Evolutionary conservation across 2,329 filamentous ascomycete species (phyloP), one percentile per base, ranked within the genome.

Genomic region (Botrytis medusae): DNA sequence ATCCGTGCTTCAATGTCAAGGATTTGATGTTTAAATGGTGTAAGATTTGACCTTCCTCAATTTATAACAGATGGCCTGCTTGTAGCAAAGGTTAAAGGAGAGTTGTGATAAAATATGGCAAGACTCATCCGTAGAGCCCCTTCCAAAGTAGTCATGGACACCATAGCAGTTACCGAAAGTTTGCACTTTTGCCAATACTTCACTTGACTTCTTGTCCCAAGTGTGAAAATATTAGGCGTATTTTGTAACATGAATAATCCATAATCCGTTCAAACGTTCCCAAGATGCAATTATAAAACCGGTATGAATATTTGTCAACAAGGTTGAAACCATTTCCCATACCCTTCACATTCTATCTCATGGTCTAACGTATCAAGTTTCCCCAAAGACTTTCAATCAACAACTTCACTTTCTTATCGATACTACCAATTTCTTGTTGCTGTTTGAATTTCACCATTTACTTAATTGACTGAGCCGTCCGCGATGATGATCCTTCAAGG

Each of bases 401-500:
- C 7, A 7, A 5, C 40, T 18, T 6, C 7, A 10, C 32, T 4
- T 40, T 22, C 3, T 14, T 7, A 5, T 2, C 9, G n/a, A 37
- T 2, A 10, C 16, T 32, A 18, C 18, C 18, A 14, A 20, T 42
- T 25, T 0, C 22, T 32, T 57, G 9, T 32, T 32, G 5, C 5
- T 18, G 2, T 57, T 32, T 32, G 1, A 44, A 25, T 14, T 16
- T 2, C 1, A 57, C 16, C 9, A 42, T 20, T n/a, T 29, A 25
- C 3, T 57, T n/a, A 6, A 22, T 12, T 42, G 18, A 37, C 22
- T 57, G 20, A 42, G 22, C 3, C 29, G 25, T 57, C 32, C 9
- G n/a, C 25, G 16, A 69, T 69, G 65, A 69, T 69, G 65, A 69
- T 69, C n/a, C 65, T 69, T 22, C 65, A 69, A 69, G 65, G 65